A percentile compares a stretch with the other conserved stretches of the same genome.
Conservation (phyloP, 768 basidiomycete species). For the Phaeotremella skinneri region DNA sequence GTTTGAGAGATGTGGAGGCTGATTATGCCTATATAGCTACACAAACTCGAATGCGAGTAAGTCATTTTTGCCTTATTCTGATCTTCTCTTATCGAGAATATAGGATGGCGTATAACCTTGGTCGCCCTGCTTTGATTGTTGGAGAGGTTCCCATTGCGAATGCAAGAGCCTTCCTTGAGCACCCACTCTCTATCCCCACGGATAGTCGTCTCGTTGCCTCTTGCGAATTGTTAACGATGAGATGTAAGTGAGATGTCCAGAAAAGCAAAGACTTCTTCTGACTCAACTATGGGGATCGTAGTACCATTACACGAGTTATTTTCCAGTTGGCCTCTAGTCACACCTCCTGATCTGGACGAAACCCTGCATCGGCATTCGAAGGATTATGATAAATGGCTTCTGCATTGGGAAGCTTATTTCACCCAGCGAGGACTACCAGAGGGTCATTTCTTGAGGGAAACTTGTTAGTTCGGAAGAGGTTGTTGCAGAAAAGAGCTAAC, state of each 20-base stretch:
- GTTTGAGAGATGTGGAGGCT: not conserved
- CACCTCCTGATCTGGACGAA: not conserved
- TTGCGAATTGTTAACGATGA: constrained; percentile 24
- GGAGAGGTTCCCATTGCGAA: constrained; percentile 17
- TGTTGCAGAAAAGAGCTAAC: no score
- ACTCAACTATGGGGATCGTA: not conserved
- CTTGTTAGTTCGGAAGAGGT: not conserved
- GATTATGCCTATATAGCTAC: constrained; percentile 20
- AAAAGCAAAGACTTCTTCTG: not conserved
- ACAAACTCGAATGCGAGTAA: constrained; percentile 41
- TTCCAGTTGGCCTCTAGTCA: not conserved
- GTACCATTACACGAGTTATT: constrained; percentile 36
- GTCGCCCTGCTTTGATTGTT: constrained; percentile 23
- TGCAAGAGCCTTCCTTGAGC: constrained; percentile 20
- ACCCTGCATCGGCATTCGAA: not conserved
- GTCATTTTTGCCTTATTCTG: constrained; percentile 5
- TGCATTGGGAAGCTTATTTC: not conserved
- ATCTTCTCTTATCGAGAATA: not conserved
- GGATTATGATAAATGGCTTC: not conserved
- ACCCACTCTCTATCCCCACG: constrained; percentile 23
- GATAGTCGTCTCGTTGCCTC: constrained; percentile 34
- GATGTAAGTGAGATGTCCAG: constrained; percentile 16
- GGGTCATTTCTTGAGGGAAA: constrained; percentile 5
- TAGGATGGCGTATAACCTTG: constrained; percentile 33
- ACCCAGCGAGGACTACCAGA: not conserved